Conservation (phyloP, 441 rosid genomes). For the Gossypium laxum region DNA sequence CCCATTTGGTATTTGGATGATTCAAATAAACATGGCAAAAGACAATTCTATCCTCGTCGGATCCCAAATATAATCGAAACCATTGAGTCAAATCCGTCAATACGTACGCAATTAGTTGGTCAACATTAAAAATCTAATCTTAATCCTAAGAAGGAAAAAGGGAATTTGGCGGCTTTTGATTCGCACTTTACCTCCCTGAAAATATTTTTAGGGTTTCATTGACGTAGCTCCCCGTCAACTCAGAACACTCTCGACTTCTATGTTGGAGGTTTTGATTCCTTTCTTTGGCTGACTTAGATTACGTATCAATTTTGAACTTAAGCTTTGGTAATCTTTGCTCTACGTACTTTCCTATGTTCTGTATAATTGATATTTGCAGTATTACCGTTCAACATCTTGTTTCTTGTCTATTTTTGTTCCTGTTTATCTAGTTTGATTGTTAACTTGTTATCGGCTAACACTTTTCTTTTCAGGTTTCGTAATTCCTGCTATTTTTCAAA, state of each 20-base stretch:
- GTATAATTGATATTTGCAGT: background rate
- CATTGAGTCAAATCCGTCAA: background rate
- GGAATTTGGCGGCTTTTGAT: background rate
- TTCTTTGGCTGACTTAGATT: background rate
- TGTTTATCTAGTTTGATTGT: background rate
- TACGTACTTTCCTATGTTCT: background rate
- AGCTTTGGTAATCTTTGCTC: background rate
- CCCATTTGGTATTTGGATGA: background rate
- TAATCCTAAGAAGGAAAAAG: background rate
- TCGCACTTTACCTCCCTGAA: background rate
- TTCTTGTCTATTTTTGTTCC: background rate
- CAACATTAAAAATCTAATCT: background rate
- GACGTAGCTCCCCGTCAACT: background rate
- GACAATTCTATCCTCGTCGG: background rate
- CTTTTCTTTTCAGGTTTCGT: conserved; percentile 2
- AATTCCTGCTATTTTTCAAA: background rate
- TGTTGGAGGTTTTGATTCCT: background rate
- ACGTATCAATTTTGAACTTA: background rate
- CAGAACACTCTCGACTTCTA: background rate
- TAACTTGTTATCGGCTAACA: background rate
- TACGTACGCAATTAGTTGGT: background rate
- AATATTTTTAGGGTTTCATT: conserved; percentile 1
- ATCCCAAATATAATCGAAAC: background rate
- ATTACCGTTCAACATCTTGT: background rate
- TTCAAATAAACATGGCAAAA: background rate